A percentile compares a stretch with the other conserved stretches of the same genome.
These are phyloP conservation scores for Fusarium oxysporum DNA, from an alignment of 2,329 filamentous ascomycete genomes.

Conservation along the genomic window DNA sequence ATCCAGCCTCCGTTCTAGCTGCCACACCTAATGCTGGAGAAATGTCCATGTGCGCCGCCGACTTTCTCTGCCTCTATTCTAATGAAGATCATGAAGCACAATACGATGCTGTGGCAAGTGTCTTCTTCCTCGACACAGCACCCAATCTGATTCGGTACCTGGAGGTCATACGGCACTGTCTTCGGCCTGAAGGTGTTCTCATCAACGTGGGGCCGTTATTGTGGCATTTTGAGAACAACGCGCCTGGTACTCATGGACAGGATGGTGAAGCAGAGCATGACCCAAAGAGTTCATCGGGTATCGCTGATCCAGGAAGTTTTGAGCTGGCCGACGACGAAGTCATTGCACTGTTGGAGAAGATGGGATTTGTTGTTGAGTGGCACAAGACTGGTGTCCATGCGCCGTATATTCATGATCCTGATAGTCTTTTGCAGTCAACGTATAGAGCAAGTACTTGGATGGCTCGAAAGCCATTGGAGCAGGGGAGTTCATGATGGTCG, in stretches of 20 bases:
- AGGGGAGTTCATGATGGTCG: not conserved
- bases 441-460: conserved; percentile 89
- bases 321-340: conserved; percentile 94
- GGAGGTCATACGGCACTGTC: conserved; percentile 81
- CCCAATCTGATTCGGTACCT: conserved; percentile 93
- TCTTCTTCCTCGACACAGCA: conserved; percentile 98
- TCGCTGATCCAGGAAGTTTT: conserved; percentile 89
- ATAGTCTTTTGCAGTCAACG: conserved; percentile 86
- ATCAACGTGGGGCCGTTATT: conserved; percentile 91
- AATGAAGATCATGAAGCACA: conserved; percentile 67
- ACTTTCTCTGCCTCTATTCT: conserved; percentile 90
- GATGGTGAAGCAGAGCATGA: conserved; percentile 64
- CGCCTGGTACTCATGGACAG: conserved; percentile 67
- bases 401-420: conserved; percentile 87
- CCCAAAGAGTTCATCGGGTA: conserved; percentile 68
- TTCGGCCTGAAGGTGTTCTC: conserved; percentile 82
- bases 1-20: conserved; percentile 70
- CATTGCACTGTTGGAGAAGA: conserved; percentile 74
- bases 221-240: conserved; percentile 92
- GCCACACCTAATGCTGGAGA: conserved; percentile 59
- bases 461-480: conserved; percentile 72
- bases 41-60: conserved; percentile 94
- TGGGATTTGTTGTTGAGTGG: conserved; percentile 82
- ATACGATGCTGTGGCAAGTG: conserved; percentile 87
- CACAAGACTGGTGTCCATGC: conserved; percentile 70